A percentile compares a stretch with the other conserved stretches of the same genome.
Conservation (phyloP, 257 asterid species). For the Galeopsis tetrahit region DNA sequence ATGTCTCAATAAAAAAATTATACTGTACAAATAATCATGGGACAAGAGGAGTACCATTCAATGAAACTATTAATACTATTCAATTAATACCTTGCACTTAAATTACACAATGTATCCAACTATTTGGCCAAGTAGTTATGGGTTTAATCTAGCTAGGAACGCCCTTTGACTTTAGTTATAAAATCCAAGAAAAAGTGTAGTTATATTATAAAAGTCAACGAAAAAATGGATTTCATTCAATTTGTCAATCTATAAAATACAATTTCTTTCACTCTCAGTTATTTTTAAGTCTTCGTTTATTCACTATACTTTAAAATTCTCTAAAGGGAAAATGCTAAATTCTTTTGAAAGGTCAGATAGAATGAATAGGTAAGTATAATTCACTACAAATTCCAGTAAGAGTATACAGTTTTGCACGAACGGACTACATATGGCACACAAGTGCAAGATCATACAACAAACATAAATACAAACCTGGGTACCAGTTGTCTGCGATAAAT, state of each 20-base stretch:
- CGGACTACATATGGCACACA: not conserved
- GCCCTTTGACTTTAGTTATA: not conserved
- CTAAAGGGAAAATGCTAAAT: not conserved
- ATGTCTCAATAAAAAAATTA: too few species aligned
- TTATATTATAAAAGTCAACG: not conserved
- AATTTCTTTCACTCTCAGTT: not conserved
- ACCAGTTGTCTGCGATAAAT: not conserved
- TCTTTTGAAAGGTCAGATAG: not conserved
- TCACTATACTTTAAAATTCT: not conserved
- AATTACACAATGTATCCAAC: too few species aligned
- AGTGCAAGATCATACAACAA: slow-evolving; percentile 10
- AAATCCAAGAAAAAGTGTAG: not conserved
- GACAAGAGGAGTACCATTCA: too few species aligned
- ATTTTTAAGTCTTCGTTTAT: not conserved
- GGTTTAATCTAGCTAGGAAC: not conserved
- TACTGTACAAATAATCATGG: too few species aligned
- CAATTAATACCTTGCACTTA: too few species aligned
- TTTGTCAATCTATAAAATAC: not conserved
- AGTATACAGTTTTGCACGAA: not conserved
- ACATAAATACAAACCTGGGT: slow-evolving; percentile 30
- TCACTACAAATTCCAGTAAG: not conserved
- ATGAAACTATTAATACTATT: too few species aligned
- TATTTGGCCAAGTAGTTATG: too few species aligned
- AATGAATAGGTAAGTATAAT: not conserved
- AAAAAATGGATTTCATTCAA: not conserved